Evolutionary conservation across 2,329 filamentous ascomycete genomes (phyloP), one percentile per base, ranked within the genome.

Genomic region (Byssoonygena ceratinophila): DNA sequence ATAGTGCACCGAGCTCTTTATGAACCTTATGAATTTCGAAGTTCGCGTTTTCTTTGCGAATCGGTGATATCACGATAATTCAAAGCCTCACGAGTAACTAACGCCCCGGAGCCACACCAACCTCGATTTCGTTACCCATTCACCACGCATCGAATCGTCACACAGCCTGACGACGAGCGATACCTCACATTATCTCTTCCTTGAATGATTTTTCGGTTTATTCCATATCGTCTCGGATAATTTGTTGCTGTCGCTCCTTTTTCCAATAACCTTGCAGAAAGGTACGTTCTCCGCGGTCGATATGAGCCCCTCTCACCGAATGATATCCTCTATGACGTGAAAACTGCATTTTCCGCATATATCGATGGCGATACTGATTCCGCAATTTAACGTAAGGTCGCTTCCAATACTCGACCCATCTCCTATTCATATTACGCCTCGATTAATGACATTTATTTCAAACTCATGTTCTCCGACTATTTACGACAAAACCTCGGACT

Each of bases 371-470:
- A 27, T 47, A 16, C 45, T 47, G 20, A 36, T 37, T 25, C 14
- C 39, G 1, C n/a, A 16, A 37, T 22, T 20, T 25, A 44, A 40
- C 41, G 31, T 29, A 25, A 39, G 18, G 14, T 22, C 49, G 49
- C 49, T 36, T 37, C 14, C 12, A 31, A 12, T 31, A 12, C n/a
- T 41, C 22, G 6, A 2, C 23, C 32, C 6, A 31, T 12, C 25
- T 16, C 23, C 32, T 7, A 7, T 41, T 27, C 9, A 22, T 34
- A 6, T n/a, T 23, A 23, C 40, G 18, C 18, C 20, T 9, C 40
- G 45, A 53, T 50, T 39, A 45, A 54, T 48, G 51, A 53, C 51
- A 46, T 55, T 41, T 58, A 47, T 51, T 53, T 41, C 16, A 34
- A 14, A 46, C 37, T 22, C 3, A 12, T 9, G 22, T 5, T n/a